These are phyloP conservation scores for Ascochyta fabae DNA, from an alignment of 2,329 filamentous ascomycete genomes.

Conservation along the genomic window DNA sequence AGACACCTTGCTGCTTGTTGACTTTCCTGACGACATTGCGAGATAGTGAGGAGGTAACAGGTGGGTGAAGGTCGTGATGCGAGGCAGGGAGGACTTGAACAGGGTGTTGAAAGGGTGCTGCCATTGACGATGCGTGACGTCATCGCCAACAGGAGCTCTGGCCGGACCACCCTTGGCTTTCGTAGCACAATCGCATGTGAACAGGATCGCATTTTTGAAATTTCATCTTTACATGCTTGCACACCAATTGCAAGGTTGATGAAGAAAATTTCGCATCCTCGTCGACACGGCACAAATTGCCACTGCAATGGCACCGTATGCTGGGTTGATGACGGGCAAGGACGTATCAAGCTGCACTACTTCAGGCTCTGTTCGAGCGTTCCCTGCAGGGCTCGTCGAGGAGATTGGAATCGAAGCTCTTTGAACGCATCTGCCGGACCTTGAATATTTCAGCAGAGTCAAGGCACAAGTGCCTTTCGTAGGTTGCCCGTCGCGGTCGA, in stretches of 20 bases:
- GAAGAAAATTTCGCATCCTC: not conserved
- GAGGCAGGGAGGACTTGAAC: not conserved
- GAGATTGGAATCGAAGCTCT: not conserved
- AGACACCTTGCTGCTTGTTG: conserved; percentile 37
- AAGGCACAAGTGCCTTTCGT: conserved; percentile 1
- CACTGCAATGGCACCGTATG: conserved; percentile 3
- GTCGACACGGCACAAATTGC: conserved; percentile 1
- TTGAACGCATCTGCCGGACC: not conserved
- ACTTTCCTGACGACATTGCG: conserved; percentile 21
- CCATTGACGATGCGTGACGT: not conserved
- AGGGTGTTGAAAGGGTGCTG: not conserved
- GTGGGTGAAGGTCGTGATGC: conserved; percentile 15
- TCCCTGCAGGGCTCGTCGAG: not conserved
- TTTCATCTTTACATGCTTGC: conserved; percentile 1
- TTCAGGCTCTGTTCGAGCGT: not conserved
- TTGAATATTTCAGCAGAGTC: not conserved
- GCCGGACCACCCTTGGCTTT: not conserved
- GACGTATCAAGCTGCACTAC: too few species aligned
- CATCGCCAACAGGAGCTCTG: conserved; percentile 4
- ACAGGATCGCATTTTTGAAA: not conserved
- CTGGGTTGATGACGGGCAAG: not conserved
- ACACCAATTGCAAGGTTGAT: not conserved
- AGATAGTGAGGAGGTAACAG: conserved; percentile 9
- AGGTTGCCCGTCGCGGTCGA: conserved; percentile 2
- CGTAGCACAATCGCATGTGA: not conserved